Percentiles rank a stretch among this genome's conserved stretches.
Evolutionary conservation across 495 filamentous ascomycete species (phyloP).

Genomic region (Trypethelium eluteriae): DNA sequence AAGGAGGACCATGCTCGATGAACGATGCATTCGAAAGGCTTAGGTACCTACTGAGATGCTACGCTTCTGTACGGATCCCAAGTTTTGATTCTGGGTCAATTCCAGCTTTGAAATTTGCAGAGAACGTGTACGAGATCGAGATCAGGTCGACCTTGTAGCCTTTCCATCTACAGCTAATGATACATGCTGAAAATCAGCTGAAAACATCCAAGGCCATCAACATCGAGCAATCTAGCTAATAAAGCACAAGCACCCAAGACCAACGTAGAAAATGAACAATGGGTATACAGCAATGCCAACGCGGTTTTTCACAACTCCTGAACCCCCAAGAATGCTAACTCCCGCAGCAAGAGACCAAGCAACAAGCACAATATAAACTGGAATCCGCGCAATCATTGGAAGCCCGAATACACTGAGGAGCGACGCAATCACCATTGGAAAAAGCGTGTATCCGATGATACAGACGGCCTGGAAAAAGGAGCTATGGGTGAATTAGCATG

Average conservation of each 20-base stretch:
- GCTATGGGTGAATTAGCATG: constrained; percentile 40
- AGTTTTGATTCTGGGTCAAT: background rate
- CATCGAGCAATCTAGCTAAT: constrained; percentile 57
- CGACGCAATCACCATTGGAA: constrained; percentile 92
- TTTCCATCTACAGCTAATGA: constrained; percentile 1
- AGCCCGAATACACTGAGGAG: constrained; percentile 76
- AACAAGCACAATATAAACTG: constrained; percentile 79
- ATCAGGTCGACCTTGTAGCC: background rate
- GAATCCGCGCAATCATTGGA: constrained; percentile 70
- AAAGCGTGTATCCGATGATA: constrained; percentile 97
- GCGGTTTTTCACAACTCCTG: constrained; percentile 87
- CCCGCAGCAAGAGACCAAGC: constrained; percentile 91
- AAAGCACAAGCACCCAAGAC: constrained; percentile 88
- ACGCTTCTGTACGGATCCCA: background rate
- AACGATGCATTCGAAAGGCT: background rate
- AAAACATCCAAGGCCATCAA: background rate
- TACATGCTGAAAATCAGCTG: background rate
- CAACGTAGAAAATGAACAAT: constrained; percentile 90
- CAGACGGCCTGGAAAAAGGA: constrained; percentile 96
- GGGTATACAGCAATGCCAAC: constrained; percentile 94
- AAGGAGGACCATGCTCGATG: background rate
- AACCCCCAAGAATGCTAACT: constrained; percentile 90
- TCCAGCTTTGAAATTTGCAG: no score
- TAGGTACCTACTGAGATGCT: background rate
- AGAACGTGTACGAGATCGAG: no score